A percentile compares a stretch with the other conserved stretches of the same genome.
Evolutionary conservation across 305 asterid species (phyloP).

Genomic region (Fraxinus ornus): DNA sequence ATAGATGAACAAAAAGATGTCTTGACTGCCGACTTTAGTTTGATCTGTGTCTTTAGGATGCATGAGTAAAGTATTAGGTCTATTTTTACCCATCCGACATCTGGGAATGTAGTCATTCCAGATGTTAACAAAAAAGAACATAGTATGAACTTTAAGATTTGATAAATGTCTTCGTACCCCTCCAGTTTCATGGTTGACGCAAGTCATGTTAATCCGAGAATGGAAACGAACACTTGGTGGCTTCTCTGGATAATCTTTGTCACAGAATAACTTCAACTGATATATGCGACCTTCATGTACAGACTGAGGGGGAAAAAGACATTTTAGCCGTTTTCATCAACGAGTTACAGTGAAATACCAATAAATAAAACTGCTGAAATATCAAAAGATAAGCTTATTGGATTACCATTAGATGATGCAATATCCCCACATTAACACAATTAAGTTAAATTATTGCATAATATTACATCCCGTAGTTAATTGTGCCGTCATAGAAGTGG

Average conservation of each 20-base stretch:
- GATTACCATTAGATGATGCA: neutral
- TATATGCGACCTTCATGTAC: constrained; percentile 62
- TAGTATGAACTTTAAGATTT: neutral
- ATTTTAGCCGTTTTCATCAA: neutral
- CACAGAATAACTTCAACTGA: constrained; percentile 54
- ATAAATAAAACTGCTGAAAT: neutral
- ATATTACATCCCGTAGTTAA: neutral
- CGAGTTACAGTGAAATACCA: neutral
- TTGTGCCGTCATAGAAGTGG: neutral
- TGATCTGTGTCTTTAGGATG: neutral
- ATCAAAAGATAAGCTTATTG: neutral
- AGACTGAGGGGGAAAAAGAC: constrained; percentile 24
- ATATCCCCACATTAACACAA: neutral
- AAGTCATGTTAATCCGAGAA: constrained; percentile 52
- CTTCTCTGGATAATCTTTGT: constrained; percentile 61
- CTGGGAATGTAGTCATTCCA: neutral
- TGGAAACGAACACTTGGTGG: constrained; percentile 57
- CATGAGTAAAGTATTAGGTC: neutral
- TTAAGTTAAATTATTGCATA: neutral
- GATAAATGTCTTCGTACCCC: constrained; percentile 36
- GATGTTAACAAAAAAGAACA: neutral
- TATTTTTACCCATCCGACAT: neutral
- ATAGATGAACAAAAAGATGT: neutral
- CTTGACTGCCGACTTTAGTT: neutral
- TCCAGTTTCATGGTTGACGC: constrained; percentile 58